Evolutionary conservation across 2,329 filamentous ascomycete genomes (phyloP).

Genomic region (Ilyonectria sp.): DNA sequence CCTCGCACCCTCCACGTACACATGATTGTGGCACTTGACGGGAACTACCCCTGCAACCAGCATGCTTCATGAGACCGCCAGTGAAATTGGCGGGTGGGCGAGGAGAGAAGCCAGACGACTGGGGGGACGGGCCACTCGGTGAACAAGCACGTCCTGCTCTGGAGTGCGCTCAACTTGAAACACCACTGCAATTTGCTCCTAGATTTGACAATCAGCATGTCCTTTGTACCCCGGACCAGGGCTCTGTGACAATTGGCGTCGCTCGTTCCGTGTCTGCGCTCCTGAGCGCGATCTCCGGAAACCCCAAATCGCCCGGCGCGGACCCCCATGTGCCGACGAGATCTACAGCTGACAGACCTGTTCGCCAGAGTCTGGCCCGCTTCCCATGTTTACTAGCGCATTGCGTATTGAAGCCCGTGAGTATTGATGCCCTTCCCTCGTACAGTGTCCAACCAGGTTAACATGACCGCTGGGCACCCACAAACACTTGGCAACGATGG

Average conservation of each 20-base stretch:
- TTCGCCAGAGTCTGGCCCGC: conserved; percentile 10
- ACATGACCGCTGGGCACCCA: neutral
- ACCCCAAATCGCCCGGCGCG: conserved; percentile 26
- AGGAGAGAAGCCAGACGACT: conserved; percentile 16
- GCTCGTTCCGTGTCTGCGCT: conserved; percentile 8
- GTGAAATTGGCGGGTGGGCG: conserved; percentile 29
- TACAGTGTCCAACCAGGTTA: conserved; percentile 11
- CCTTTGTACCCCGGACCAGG: conserved; percentile 4
- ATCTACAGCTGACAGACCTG: conserved; percentile 26
- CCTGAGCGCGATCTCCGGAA: conserved; percentile 23
- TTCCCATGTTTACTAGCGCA: conserved; percentile 3
- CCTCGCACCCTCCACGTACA: conserved; percentile 24
- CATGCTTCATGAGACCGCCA: conserved; percentile 11
- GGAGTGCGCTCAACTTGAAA: conserved; percentile 27
- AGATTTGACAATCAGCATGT: conserved; percentile 22
- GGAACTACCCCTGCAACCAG: conserved; percentile 23
- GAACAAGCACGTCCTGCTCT: conserved; percentile 24
- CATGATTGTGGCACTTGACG: conserved; percentile 29
- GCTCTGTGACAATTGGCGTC: conserved; percentile 14
- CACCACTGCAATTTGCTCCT: conserved; percentile 33
- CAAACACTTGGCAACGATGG: conserved; percentile 2
- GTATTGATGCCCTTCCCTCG: conserved; percentile 16
- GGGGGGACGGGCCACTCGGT: conserved; percentile 21
- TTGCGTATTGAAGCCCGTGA: too few species aligned
- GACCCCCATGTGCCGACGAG: conserved; percentile 18